Conservation (phyloP, 768 basidiomycete species). For the Coprinellus micaceus region DNA sequence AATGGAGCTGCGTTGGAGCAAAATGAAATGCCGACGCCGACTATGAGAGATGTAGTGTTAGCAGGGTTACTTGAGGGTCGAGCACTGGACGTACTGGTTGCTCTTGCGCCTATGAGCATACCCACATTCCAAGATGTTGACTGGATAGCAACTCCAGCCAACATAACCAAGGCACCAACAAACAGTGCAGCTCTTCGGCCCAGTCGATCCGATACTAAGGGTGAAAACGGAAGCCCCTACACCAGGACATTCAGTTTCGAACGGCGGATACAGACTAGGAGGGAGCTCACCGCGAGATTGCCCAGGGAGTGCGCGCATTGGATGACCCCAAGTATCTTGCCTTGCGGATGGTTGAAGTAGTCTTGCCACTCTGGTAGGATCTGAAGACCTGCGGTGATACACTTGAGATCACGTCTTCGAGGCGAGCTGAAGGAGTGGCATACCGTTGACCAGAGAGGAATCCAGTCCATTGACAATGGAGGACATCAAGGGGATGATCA, state of each 20-base stretch:
- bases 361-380: conserved; percentile 62
- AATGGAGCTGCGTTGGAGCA: conserved; percentile 61
- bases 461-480: conserved; percentile 66
- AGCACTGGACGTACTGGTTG: conserved; percentile 39
- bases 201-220: conserved; percentile 54
- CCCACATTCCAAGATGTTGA: conserved; percentile 40
- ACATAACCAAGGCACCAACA: conserved; percentile 59
- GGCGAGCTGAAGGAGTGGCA: not conserved
- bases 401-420: not conserved
- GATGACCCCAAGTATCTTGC: conserved; percentile 53
- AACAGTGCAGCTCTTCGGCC: conserved; percentile 62
- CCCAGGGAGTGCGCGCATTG: conserved; percentile 65
- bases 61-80: not conserved
- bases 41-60: conserved; percentile 28
- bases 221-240: conserved; percentile 60
- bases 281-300: conserved; percentile 39
- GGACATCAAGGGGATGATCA: conserved; percentile 62
- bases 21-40: conserved; percentile 62
- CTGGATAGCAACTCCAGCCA: conserved; percentile 60
- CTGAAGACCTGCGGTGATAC: conserved; percentile 48
- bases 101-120: conserved; percentile 56
- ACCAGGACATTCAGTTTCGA: not conserved
- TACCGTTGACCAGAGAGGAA: conserved; percentile 60
- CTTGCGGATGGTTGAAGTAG: conserved; percentile 51
- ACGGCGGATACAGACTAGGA: conserved; percentile 26